Evolutionary conservation across 345 rosid genomes (phyloP), one percentile per base, ranked within the genome.

Genomic region (Eucalyptus regnans): DNA sequence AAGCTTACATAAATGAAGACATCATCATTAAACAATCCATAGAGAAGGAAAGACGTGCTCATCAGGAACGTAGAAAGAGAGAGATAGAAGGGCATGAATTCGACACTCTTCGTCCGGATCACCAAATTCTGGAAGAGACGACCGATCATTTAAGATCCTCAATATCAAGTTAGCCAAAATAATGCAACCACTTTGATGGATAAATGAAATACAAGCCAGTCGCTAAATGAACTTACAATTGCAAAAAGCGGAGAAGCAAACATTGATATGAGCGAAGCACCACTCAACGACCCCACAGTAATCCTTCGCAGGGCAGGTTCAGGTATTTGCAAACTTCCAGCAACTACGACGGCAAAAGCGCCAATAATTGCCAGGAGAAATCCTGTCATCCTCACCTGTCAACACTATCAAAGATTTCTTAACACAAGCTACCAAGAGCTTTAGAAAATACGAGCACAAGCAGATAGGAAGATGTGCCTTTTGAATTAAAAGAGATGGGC

Each of bases 171-270:
- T 31, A 48, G 60, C 22, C 27, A 64, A 50, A 31, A 76, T 6
- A n/a, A 86, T 3, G 41, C 64, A 31, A 33, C 87, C 71, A 64
- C 87, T 50, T 44, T 33, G 11, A 12, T 10, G 83, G 89, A 49
- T 85, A 86, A 86, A 50, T 18, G 43, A 37, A 51, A 58, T 25
- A 76, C 33, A 44, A 31, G n/a, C 76, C 76, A 50, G 60, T 86
- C 22, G 11, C 43, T 86, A 50, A 31, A 88, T 86, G 68, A 60
- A 92, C 99, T 93, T 91, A 97, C 99, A 50, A 97, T 95, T 89
- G 95, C 92, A 90, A 97, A 95, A 93, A 97, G 92, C 1, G 99
- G 99, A 23, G 99, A 97, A 10, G 98, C 99, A 87, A 95, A 97
- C 99, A 97, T 97, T 51, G 97, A 95, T 79, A 97, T 90, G 88